These are phyloP conservation scores for Cutaneotrichosporon mucoides DNA, from an alignment of 1,284 basidiomycete genomes.

Conservation along the genomic window DNA sequence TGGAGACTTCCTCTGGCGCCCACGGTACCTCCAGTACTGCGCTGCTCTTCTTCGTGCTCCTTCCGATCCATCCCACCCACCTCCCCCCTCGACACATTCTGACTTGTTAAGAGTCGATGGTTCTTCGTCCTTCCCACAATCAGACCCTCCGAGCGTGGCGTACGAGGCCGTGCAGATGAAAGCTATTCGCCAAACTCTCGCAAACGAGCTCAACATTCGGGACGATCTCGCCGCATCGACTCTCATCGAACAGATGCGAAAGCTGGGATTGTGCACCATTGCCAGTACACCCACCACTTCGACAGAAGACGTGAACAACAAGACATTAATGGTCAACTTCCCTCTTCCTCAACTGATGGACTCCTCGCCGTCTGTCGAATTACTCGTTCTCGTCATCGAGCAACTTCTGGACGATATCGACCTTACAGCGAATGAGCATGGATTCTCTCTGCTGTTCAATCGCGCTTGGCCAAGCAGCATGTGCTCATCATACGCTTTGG, in stretches of 20 bases:
- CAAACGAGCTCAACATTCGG: constrained; percentile 57
- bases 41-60: constrained; percentile 34
- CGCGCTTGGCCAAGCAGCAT: constrained; percentile 68
- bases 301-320: background rate
- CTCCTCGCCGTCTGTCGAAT: constrained; percentile 65
- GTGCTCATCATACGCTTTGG: constrained; percentile 61
- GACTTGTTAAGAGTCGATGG: constrained; percentile 13
- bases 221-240: constrained; percentile 56
- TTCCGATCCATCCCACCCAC: constrained; percentile 3
- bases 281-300: constrained; percentile 22
- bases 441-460: constrained; percentile 60
- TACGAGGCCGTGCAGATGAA: constrained; percentile 60
- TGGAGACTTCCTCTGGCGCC: constrained; percentile 60
- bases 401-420: constrained; percentile 64
- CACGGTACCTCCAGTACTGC: constrained; percentile 59
- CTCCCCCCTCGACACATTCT: background rate
- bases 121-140: background rate
- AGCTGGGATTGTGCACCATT: constrained; percentile 58
- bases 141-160: constrained; percentile 48
- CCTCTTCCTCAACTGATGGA: constrained; percentile 67
- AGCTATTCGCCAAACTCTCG: constrained; percentile 61
- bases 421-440: constrained; percentile 67
- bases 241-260: constrained; percentile 59
- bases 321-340: constrained; percentile 45
- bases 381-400: constrained; percentile 66